These are phyloP conservation scores for Phenoliferia sp. DNA, from an alignment of 1,284 basidiomycete genomes.

Conservation along the genomic window DNA sequence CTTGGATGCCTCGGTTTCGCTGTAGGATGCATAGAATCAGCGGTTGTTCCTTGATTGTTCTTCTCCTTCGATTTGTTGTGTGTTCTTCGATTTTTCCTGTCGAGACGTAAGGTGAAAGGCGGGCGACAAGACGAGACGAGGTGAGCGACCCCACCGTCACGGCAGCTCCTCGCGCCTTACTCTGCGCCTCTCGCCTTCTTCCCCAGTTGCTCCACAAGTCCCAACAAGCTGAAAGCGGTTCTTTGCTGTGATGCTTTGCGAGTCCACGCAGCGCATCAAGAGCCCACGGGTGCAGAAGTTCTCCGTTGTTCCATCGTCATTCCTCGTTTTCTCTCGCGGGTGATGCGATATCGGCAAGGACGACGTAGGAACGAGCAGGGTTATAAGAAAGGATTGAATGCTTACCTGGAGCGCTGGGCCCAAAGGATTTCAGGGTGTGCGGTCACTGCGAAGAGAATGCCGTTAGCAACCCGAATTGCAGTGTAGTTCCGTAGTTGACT, in stretches of 20 bases:
- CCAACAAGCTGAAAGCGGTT: too few relatives aligned
- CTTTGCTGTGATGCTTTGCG: neutral
- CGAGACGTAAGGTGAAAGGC: too few relatives aligned
- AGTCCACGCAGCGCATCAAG: neutral
- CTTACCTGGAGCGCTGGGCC: slow-evolving; percentile 74
- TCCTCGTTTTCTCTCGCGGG: neutral
- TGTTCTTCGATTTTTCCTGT: too few relatives aligned
- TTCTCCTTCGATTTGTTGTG: neutral
- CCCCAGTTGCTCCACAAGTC: too few relatives aligned
- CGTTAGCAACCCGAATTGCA: too few relatives aligned
- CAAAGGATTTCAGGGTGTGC: slow-evolving; percentile 87
- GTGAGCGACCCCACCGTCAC: too few relatives aligned
- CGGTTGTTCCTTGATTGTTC: neutral
- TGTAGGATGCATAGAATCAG: slow-evolving; percentile 2
- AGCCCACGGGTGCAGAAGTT: neutral
- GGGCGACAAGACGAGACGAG: too few relatives aligned
- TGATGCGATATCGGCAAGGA: too few relatives aligned
- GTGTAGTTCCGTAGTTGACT: too few relatives aligned
- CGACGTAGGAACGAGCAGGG: neutral
- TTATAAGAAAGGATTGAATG: neutral
- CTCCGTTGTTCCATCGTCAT: slow-evolving; percentile 4
- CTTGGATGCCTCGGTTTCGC: slow-evolving; percentile 23
- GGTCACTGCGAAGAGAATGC: too few relatives aligned
- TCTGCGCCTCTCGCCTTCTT: too few relatives aligned
- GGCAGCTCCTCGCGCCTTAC: too few relatives aligned